Conservation (phyloP, 2,329 filamentous ascomycete species). For the Aspergillus sp. region DNA sequence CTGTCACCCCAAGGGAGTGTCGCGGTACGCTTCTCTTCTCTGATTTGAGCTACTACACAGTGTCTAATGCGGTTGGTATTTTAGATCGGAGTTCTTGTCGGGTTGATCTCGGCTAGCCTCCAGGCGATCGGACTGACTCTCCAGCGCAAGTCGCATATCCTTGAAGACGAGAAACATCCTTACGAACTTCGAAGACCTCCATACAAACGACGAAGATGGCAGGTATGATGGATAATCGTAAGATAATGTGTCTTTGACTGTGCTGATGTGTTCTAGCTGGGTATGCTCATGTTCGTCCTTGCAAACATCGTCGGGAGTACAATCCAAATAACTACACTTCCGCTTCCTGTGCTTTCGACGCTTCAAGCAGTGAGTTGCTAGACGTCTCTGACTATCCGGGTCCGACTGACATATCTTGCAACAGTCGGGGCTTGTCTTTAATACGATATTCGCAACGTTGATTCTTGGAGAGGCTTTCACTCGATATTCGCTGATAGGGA, state of each 20-base stretch:
- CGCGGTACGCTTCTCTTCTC: conserved; percentile 60
- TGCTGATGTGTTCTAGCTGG: conserved; percentile 55
- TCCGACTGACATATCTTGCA: conserved; percentile 18
- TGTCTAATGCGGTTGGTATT: conserved; percentile 1
- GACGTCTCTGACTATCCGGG: conserved; percentile 6
- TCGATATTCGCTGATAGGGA: conserved; percentile 87
- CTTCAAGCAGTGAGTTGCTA: conserved; percentile 71
- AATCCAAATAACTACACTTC: conserved; percentile 95
- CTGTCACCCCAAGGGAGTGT: conserved; percentile 79
- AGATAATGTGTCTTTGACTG: not conserved
- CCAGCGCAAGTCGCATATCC: conserved; percentile 95
- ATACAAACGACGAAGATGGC: conserved; percentile 90
- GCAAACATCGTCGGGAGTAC: conserved; percentile 94
- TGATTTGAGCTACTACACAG: not conserved
- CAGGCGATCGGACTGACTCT: conserved; percentile 94
- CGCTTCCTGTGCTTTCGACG: conserved; percentile 90
- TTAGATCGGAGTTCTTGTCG: conserved; percentile 89
- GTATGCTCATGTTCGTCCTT: conserved; percentile 96
- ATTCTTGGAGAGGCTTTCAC: conserved; percentile 95
- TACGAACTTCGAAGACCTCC: conserved; percentile 82
- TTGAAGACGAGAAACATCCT: conserved; percentile 89
- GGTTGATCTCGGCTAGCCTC: conserved; percentile 88
- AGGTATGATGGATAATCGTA: conserved; percentile 50
- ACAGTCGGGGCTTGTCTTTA: conserved; percentile 90
- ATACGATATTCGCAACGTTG: conserved; percentile 93